Conservation (phyloP, 192 early-diverging fungal genomes). For the Piromyces finnis region DNA sequence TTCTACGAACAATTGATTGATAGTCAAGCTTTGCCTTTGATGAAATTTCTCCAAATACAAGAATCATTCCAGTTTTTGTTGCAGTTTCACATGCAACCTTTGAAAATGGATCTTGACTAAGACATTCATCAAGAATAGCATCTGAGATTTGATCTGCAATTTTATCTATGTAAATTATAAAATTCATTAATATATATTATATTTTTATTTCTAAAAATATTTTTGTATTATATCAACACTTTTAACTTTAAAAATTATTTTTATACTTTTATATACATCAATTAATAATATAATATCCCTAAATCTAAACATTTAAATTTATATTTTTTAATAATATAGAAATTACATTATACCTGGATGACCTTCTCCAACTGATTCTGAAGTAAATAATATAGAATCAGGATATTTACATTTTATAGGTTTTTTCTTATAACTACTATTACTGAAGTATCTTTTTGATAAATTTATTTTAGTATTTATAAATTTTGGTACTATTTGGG, state of each 20-base stretch:
- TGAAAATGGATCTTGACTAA: constrained; percentile 84
- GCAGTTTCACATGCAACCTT: constrained; percentile 99
- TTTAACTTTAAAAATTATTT: no score
- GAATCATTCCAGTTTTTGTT: constrained; percentile 99
- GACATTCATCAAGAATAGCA: constrained; percentile 15
- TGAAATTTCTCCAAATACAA: constrained; percentile 99
- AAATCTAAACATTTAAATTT: no score
- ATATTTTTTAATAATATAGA: no score
- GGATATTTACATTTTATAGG: background rate
- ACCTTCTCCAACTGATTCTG: constrained; percentile 99
- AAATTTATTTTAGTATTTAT: background rate
- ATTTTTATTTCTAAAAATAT: no score
- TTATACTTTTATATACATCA: no score
- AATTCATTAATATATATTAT: no score
- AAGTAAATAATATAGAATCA: constrained; percentile 96
- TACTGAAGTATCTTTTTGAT: background rate
- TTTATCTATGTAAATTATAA: constrained; percentile 1
- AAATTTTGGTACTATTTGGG: no score
- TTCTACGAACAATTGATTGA: constrained; percentile 98
- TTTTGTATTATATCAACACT: no score
- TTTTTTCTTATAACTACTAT: background rate
- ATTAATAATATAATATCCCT: no score
- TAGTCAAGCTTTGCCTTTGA: constrained; percentile 96
- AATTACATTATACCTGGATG: constrained; percentile 52
- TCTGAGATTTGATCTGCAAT: constrained; percentile 3